Evolutionary conservation across 1,284 basidiomycete species (phyloP).

Genomic region (Ganoderma sinense): DNA sequence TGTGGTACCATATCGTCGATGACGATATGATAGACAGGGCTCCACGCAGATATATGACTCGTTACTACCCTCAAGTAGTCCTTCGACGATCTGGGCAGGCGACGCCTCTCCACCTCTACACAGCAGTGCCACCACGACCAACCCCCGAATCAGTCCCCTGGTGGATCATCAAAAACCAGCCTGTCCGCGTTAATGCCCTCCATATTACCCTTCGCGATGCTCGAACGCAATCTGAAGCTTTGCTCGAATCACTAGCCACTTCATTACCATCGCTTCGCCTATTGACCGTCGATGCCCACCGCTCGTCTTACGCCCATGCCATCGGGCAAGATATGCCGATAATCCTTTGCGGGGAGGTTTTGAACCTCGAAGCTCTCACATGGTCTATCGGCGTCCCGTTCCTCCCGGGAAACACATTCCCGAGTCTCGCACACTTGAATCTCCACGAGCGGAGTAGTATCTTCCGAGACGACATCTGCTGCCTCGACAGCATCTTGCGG

Average conservation of each 20-base stretch:
- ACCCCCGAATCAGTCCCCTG: not conserved
- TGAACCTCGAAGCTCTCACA: not conserved
- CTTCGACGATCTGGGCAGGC: not conserved
- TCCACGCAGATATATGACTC: too few relatives aligned
- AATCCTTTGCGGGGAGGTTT: not conserved
- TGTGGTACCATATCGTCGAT: slow-evolving; percentile 4
- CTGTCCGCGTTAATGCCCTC: not conserved
- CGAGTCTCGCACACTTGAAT: not conserved
- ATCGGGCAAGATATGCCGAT: not conserved
- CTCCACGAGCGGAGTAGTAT: too few relatives aligned
- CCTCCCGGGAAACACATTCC: slow-evolving; percentile 3
- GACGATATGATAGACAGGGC: not conserved
- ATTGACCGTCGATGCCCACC: not conserved
- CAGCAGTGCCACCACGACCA: not conserved
- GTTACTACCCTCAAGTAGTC: not conserved
- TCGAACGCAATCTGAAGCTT: not conserved
- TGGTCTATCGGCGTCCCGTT: not conserved
- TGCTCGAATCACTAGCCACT: not conserved
- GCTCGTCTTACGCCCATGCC: too few relatives aligned
- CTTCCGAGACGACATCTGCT: not conserved
- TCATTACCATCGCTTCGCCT: not conserved
- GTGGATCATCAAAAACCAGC: not conserved
- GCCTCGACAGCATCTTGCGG: not conserved
- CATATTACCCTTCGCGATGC: not conserved
- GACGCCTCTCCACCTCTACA: not conserved